Conservation (phyloP, 345 rosid genomes). For the Kernera saxatilis region DNA sequence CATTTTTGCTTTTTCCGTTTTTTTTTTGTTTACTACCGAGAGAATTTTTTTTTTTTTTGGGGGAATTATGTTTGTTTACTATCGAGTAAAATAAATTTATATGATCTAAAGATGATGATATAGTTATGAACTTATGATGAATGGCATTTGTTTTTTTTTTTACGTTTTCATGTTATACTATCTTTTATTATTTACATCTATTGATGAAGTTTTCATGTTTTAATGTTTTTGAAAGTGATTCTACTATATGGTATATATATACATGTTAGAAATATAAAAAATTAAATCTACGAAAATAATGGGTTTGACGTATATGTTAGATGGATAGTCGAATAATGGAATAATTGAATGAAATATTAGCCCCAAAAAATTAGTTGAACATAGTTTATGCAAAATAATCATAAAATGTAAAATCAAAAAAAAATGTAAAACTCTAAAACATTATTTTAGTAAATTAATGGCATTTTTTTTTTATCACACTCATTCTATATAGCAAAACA, state of each 20-base stretch:
- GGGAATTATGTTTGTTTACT: not conserved
- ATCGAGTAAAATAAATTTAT: not conserved
- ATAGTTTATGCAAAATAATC: too few species aligned
- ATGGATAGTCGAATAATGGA: too few species aligned
- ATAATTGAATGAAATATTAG: too few species aligned
- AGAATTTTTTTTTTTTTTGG: not conserved
- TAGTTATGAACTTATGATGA: not conserved
- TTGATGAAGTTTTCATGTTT: not conserved
- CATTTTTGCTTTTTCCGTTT: not conserved
- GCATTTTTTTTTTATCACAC: too few species aligned
- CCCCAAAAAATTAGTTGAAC: too few species aligned
- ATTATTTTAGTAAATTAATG: too few species aligned
- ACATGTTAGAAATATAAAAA: too few species aligned
- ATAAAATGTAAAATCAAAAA: too few species aligned
- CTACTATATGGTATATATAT: not conserved
- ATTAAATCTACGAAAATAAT: too few species aligned
- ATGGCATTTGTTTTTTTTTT: not conserved
- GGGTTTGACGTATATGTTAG: too few species aligned
- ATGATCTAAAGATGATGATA: not conserved
- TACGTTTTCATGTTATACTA: not conserved
- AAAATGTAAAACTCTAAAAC: too few species aligned
- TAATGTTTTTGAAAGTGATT: not conserved
- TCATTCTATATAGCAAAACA: too few species aligned
- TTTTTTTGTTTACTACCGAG: not conserved
- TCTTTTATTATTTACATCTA: not conserved